These are phyloP conservation scores for Tylopilus balloui DNA, from an alignment of 768 basidiomycete genomes.

Conservation along the genomic window DNA sequence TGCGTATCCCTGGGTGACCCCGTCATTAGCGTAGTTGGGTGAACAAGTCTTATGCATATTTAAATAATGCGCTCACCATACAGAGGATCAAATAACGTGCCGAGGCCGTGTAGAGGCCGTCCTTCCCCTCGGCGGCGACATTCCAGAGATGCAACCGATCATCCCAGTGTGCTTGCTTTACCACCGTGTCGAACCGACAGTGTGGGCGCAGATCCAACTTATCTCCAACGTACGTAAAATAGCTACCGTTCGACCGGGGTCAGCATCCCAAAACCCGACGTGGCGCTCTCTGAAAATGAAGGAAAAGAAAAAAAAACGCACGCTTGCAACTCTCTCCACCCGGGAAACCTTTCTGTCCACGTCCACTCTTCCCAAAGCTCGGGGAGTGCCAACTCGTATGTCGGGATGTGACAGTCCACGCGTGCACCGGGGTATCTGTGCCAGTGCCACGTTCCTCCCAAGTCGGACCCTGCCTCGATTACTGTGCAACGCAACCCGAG, in stretches of 20 bases:
- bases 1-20: background rate
- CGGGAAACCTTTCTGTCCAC: conserved; percentile 12
- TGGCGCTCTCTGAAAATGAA: too few relatives aligned
- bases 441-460: background rate
- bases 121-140: conserved; percentile 2
- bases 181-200: conserved; percentile 9
- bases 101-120: background rate
- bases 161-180: conserved; percentile 11
- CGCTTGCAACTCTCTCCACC: conserved; percentile 10
- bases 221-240: conserved; percentile 9
- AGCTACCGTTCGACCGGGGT: background rate
- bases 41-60: too few relatives aligned
- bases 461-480: background rate
- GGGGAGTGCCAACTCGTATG: conserved; percentile 7
- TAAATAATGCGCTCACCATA: too few relatives aligned
- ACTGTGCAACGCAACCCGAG: background rate
- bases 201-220: conserved; percentile 6
- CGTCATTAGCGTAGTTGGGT: background rate
- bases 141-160: conserved; percentile 13
- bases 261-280: too few relatives aligned
- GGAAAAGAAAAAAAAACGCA: background rate
- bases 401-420: conserved; percentile 5
- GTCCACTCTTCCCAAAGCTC: conserved; percentile 16
- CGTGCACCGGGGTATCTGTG: background rate
- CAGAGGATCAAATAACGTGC: conserved; percentile 10